Evolutionary conservation across 1,284 basidiomycete species (phyloP).

Genomic region (Cutaneotrichosporon dermatis): DNA sequence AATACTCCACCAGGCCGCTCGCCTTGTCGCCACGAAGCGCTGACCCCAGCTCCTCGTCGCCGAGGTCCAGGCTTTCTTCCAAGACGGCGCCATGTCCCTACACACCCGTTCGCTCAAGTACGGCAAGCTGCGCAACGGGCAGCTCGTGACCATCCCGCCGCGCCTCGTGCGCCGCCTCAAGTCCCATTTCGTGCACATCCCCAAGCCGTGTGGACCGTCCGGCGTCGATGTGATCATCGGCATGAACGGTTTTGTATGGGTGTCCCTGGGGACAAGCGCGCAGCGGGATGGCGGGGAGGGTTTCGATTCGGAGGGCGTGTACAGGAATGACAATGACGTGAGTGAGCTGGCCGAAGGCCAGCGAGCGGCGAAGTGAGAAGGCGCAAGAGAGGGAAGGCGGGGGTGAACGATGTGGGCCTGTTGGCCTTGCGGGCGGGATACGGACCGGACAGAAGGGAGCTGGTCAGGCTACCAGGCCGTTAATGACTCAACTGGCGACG

Average conservation of each 20-base stretch:
- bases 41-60: constrained; percentile 70
- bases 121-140: constrained; percentile 96
- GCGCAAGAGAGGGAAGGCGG: too few species aligned
- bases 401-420: too few species aligned
- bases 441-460: too few species aligned
- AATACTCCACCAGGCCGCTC: too few species aligned
- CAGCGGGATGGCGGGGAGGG: constrained; percentile 54
- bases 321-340: constrained; percentile 90
- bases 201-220: constrained; percentile 57
- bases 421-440: too few species aligned
- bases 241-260: constrained; percentile 96
- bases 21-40: neutral
- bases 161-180: constrained; percentile 86
- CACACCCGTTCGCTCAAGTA: constrained; percentile 95
- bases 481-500: too few species aligned
- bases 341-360: constrained; percentile 39
- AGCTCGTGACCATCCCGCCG: constrained; percentile 77
- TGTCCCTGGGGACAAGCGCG: constrained; percentile 60
- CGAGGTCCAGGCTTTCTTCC: constrained; percentile 93
- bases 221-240: constrained; percentile 93
- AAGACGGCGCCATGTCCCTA: constrained; percentile 89
- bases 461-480: too few species aligned
- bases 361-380: too few species aligned
- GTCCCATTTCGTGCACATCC: constrained; percentile 84
- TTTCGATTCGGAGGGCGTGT: constrained; percentile 88